Base-by-base conservation (phyloP, 805 yeast genomes). In the Myxozyma melibiosi region DNA sequence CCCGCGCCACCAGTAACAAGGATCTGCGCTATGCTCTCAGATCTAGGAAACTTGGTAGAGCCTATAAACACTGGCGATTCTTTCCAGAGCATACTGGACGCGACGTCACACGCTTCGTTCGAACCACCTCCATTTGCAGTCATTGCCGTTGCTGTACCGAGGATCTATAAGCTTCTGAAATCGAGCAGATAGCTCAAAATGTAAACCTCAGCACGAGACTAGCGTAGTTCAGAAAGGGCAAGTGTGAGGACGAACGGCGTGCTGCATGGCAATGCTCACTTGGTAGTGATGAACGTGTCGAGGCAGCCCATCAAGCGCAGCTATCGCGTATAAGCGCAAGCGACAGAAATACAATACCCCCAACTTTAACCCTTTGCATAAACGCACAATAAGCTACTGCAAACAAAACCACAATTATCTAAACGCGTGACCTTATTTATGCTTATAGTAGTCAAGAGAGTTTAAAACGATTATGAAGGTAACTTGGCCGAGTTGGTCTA, bases 1-100 rank as follows among this genome's bases (percentile, higher is more conserved):
- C 85, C 85, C 4, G 81, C 81, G 1, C 84, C 84, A 5, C 85
- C 85, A 6, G 84, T 77, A 4, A 81, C 77, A 30, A 81, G 68
- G 9, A 79, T 63, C 43, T 53, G 65, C 9, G 33, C 46, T 11
- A 49, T 25, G 11, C 38, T 39, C 5, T 28, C 37, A 3, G 41
- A 33, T 16, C 38, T 53, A 2, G 35, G 33, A 35, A 60, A 60
- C 30, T 55, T 38, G 4, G 64, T 60, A 9, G 61, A 30, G 14
- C 64, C 64, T 5, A 51, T 53, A 37, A 49, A 49, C 22, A 57
- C 47, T 2, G 56, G 56, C 7, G 64, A 58, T 14, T 38, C 27
- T 22, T 34, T 40, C 64, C 64, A 60, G 4, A 48, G 31, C 14
- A 18, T 45, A 20, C 6, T 25, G n/a, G 45, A 14, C 5, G 11